Percentiles rank a stretch among this genome's conserved stretches.
These are phyloP conservation scores for Colletotrichum scovillei DNA, from an alignment of 2,329 filamentous ascomycete genomes.

Conservation along the genomic window DNA sequence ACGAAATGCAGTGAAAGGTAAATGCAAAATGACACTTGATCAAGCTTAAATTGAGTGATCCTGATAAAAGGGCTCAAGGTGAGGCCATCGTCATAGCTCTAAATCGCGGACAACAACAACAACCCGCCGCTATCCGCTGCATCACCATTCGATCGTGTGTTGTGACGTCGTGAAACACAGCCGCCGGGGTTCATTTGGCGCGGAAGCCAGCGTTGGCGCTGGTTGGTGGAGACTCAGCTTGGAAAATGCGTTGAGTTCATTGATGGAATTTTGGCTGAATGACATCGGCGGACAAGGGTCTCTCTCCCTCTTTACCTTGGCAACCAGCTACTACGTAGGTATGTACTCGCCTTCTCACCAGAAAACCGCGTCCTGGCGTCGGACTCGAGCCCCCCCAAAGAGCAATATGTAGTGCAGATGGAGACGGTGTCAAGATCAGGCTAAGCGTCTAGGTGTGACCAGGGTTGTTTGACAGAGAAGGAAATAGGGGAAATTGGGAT, in stretches of 20 bases:
- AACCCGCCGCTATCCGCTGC: neutral
- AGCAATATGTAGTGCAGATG: neutral
- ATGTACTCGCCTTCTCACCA: neutral
- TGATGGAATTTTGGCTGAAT: slow-evolving; percentile 28
- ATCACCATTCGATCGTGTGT: neutral
- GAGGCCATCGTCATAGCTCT: neutral
- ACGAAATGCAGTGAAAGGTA: neutral
- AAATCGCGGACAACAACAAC: neutral
- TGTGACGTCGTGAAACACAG: slow-evolving; percentile 12
- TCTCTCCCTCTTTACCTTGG: neutral
- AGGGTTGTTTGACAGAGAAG: neutral
- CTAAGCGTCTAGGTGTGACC: slow-evolving; percentile 2
- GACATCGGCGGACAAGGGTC: slow-evolving; percentile 2
- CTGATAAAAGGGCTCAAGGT: neutral
- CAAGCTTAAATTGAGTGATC: neutral
- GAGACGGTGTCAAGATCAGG: neutral
- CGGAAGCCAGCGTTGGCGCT: neutral
- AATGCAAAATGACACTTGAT: neutral
- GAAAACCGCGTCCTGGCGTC: neutral
- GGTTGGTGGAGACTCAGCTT: neutral
- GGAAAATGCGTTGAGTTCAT: slow-evolving; percentile 29
- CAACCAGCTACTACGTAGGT: neutral
- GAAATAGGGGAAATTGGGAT: neutral
- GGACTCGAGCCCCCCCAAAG: neutral
- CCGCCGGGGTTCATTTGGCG: neutral